Conservation (phyloP, 192 early-diverging fungal species). For the Coemansia asiatica region DNA sequence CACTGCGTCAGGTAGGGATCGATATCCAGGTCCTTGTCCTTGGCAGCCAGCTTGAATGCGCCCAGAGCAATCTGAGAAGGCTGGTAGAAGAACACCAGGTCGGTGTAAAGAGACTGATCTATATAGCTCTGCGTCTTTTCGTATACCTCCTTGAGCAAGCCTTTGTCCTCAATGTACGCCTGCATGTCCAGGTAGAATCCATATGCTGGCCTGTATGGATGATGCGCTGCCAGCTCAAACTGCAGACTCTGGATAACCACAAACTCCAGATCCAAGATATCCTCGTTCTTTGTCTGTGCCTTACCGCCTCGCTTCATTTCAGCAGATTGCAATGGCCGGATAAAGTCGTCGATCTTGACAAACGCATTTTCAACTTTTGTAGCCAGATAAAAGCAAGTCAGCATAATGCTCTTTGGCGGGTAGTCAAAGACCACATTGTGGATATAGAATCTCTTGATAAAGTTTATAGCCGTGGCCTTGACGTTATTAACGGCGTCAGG, state of each 20-base stretch:
- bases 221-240: constrained; percentile 73
- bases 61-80: constrained; percentile 76
- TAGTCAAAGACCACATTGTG: constrained; percentile 81
- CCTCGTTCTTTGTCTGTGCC: constrained; percentile 44
- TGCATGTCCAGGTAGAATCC: constrained; percentile 78
- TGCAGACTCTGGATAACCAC: constrained; percentile 69
- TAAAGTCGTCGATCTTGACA: constrained; percentile 74
- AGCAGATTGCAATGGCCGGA: constrained; percentile 32
- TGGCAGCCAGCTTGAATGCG: constrained; percentile 61
- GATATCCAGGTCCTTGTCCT: constrained; percentile 58
- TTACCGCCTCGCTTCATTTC: constrained; percentile 46
- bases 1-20: constrained; percentile 52
- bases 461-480: constrained; percentile 77
- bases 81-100: constrained; percentile 73
- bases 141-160: constrained; percentile 49
- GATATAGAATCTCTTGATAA: constrained; percentile 79
- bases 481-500: constrained; percentile 34
- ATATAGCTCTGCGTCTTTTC: constrained; percentile 58
- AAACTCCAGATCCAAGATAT: constrained; percentile 67
- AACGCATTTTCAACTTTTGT: constrained; percentile 74
- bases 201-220: constrained; percentile 68
- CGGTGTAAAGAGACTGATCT: constrained; percentile 65
- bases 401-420: constrained; percentile 74
- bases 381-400: constrained; percentile 75
- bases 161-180: constrained; percentile 28